Evolutionary conservation across 768 basidiomycete species (phyloP).

Genomic region (Amanita subjunquillea): DNA sequence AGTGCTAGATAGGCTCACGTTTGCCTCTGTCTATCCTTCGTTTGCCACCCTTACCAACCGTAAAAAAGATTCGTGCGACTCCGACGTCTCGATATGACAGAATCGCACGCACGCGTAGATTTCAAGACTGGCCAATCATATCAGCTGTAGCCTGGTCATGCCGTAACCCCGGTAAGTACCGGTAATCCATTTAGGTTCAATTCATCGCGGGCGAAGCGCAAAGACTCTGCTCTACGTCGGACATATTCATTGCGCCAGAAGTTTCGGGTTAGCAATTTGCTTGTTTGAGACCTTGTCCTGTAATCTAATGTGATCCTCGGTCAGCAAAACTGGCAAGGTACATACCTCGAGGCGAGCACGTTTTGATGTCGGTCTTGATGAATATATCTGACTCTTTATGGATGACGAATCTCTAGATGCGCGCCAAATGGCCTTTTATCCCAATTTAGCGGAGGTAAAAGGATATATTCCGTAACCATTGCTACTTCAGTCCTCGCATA

Average conservation of each 20-base stretch:
- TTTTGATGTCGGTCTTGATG: constrained; percentile 33
- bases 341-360: constrained; percentile 36
- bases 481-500: constrained; percentile 18
- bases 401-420: constrained; percentile 22
- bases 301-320: constrained; percentile 4
- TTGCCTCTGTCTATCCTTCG: neutral
- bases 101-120: neutral
- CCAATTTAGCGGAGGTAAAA: constrained; percentile 14
- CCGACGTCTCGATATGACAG: neutral
- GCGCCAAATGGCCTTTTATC: constrained; percentile 12
- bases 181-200: neutral
- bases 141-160: neutral
- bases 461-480: constrained; percentile 19
- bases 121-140: neutral
- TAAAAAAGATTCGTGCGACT: neutral
- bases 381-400: constrained; percentile 16
- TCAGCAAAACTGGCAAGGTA: neutral
- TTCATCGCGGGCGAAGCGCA: constrained; percentile 2
- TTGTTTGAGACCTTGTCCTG: neutral
- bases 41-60: neutral
- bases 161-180: neutral
- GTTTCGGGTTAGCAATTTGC: neutral
- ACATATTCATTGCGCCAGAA: neutral
- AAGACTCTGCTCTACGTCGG: constrained; percentile 1
- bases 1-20: constrained; percentile 3